Evolutionary conservation across 257 asterid genomes (phyloP), one percentile per base, ranked within the genome.

Genomic region (Penstemon newberryi): DNA sequence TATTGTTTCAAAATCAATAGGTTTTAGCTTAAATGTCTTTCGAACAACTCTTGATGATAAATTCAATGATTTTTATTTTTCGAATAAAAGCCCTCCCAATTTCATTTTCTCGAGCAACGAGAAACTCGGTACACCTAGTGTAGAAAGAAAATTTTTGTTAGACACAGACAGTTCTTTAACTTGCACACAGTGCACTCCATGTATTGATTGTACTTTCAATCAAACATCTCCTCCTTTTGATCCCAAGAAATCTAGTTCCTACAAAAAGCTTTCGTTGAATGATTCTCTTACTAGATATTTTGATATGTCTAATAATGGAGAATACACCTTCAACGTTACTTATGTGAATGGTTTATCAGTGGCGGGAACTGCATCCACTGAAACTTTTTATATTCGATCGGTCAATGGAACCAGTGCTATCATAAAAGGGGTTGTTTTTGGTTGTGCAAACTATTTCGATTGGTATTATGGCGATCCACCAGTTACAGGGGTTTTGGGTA

Each of bases 111-210:
- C 60, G 18, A 47, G 58, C 5, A 67, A 69, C 3, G 60, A 46
- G 10, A 18, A 49, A 9, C 38, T 69, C 8, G 73, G 67, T 4
- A 71, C 69, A 3, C 60, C 73, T 5, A 13, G 53, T 52, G 13
- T 5, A 10, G 12, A 62, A 39, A 47, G 25, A 9, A 59, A 25
- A 15, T 36, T 69, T 41, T 33, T 69, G 12, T 69, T 69, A 49
- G 75, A 69, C 6, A 11, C 52, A 2, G 70, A 60, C 4, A 69
- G 60, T 12, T 4, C 46, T 0, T 44, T 69, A 42, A 18, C 25
- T 1, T 59, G 67, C 64, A 71, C 60, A 6, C 66, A 69, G 18
- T 69, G 73, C 67, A 58, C 56, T 0, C 75, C 69, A 1, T 61
- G 67, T 43, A 40, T 15, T 4, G 12, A 8, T 5, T 69, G 66